Percentiles rank a stretch among this genome's conserved stretches.
Conservation (phyloP, 108 stramenopile genomes). For the Fragilariopsis cylindrus region DNA sequence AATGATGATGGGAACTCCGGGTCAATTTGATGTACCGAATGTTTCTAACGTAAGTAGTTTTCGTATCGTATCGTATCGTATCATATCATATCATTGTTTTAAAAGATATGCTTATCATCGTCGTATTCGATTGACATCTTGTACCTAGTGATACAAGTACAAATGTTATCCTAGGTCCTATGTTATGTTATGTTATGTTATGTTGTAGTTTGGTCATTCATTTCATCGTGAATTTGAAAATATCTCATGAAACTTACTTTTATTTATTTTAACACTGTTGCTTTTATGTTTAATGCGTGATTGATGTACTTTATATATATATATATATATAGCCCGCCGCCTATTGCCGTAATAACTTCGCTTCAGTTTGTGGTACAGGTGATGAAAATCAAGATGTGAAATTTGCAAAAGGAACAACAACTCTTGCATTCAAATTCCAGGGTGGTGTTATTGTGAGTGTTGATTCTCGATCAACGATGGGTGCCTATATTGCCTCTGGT, state of each 20-base stretch:
- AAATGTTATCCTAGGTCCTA: no score
- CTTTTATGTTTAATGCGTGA: background rate
- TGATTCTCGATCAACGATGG: conserved; percentile 98
- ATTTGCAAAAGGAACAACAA: conserved; percentile 99
- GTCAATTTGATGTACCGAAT: conserved; percentile 75
- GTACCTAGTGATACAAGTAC: no score
- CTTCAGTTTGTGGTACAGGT: conserved; percentile 81
- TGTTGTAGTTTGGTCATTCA: no score
- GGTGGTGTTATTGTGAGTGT: conserved; percentile 94
- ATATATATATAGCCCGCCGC: conserved; percentile 64
- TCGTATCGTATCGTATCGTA: background rate
- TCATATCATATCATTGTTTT: no score
- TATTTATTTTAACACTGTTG: no score
- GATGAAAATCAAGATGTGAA: conserved; percentile 82
- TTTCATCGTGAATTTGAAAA: no score
- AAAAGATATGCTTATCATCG: no score
- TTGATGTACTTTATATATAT: background rate
- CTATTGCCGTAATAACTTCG: conserved; percentile 87
- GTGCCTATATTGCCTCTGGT: conserved; percentile 95
- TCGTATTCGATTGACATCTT: no score
- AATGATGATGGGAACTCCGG: conserved; percentile 44
- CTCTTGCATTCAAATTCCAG: conserved; percentile 98
- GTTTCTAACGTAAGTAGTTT: conserved; percentile 68
- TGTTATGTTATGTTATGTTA: no score
- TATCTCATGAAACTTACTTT: no score